Evolutionary conservation across 1,284 basidiomycete species (phyloP), one percentile per base, ranked within the genome.

Genomic region (Serendipita sp.): DNA sequence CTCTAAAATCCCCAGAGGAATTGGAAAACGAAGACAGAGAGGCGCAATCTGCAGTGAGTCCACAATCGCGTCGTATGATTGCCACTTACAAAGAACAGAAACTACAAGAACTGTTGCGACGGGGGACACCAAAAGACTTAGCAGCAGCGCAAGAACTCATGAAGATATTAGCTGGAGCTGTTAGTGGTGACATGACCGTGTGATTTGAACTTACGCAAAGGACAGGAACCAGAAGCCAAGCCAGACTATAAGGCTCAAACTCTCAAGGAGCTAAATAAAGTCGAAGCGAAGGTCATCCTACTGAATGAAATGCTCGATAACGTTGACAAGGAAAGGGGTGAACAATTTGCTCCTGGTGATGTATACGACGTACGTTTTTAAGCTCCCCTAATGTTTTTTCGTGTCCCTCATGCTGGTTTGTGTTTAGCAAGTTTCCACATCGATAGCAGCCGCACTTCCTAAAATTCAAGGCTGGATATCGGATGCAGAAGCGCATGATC

Each of bases 391-490:
- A 3, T 42, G 12, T 61, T 49, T 62, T 15, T 61, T 30, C 43
- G 10, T 44, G 32, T 38, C 44, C 2, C 41, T 38, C 22, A 49
- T 35, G 47, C 62, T 41, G 13, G 38, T 13, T 41, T 13, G 13
- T 41, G 26, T 63, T 43, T 70, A 91, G 87, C 95, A 99, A 87
- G 93, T 99, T 5, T 88, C 94, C 0, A 76, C 81, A 0, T 87
- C 96, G 60, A 82, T 97, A 47, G 79, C 79, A 32, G 82, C 82
- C 60, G 94, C 95, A 1, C 82, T 95, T 63, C 96, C 96, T 0
- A 93, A 91, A 73, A 84, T 99, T 60, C 96, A 99, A 72, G 95
- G 94, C 69, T 98, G 95, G 95, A 91, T 99, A 66, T 89, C 88
- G n/a, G 91, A 98, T 68, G 93, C 90, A 1, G 88, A 86, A 72